Base-by-base conservation (phyloP, 306 rosid genomes). In the Fagus sylvatica region DNA sequence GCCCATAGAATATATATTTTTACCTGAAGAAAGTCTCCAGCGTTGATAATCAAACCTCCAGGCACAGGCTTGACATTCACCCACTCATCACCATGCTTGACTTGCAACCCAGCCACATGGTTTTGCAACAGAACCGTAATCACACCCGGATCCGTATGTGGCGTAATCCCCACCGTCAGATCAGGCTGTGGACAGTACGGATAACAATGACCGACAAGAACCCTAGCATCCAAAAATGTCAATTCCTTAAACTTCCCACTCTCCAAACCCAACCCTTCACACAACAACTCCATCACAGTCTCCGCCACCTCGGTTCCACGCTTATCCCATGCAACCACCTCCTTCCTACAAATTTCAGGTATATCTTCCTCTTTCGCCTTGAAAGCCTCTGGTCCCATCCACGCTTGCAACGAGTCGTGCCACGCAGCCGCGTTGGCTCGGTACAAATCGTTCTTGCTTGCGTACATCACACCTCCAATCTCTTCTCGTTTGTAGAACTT, bases 171-270 rank as follows among this genome's bases (percentile, higher is more conserved):
- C 33, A 85, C 36, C 0, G 85, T 85, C 28, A 54, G 81, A 75
- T 85, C 85, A 1, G 88, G 85, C 72, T 81, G 81, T 6, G 81
- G 85, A 62, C 88, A 85, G 62, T 74, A 66, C 10, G 81, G 85
- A 68, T 85, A 85, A 61, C 76, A 54, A 37, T 65, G 78, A 2
- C 79, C 83, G 5, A 81, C 76, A 7, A 78, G 13, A 67, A 0
- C 30, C 69, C 76, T 81, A 4, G 2, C 0, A 1, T 79, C 68
- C 2, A 65, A 74, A 43, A 80, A 83, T 8, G 79, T 70, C 0
- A 77, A 53, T 78, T 86, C 87, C 75, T 80, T 79, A 22, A 86
- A 76, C 66, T 39, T 86, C 1, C 61, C 69, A 11, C 57, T 33
- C 37, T 74, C 80, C 57, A 86, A 57, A 3, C 89, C 87, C 19